Evolutionary conservation across 179 eudicot species (phyloP).

Genomic region (Pouteria campechiana): DNA sequence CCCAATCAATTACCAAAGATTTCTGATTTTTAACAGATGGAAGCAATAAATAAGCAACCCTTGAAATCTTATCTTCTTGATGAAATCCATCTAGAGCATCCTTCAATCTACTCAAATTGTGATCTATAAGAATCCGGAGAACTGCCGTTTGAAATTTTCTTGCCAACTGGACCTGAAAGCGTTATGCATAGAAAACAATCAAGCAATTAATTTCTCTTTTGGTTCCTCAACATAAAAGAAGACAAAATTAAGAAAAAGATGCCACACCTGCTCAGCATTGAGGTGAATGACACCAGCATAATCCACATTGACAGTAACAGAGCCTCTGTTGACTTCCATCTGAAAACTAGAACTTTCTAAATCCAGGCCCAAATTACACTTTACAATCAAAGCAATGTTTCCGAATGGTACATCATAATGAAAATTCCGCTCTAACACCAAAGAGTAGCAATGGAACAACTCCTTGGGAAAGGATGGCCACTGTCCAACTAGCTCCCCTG

Average conservation of each 20-base stretch:
- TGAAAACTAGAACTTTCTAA: conserved; percentile 29
- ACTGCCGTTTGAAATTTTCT: conserved; percentile 51
- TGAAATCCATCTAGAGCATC: conserved; percentile 10
- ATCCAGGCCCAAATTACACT: conserved; percentile 30
- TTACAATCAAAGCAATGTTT: conserved; percentile 38
- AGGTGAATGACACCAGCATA: conserved; percentile 28
- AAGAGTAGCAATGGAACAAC: conserved; percentile 45
- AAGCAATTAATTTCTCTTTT: neutral
- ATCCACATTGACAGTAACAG: conserved; percentile 25
- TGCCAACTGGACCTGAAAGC: conserved; percentile 41
- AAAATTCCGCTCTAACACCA: conserved; percentile 35
- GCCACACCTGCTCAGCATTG: conserved; percentile 38
- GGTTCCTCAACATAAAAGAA: neutral
- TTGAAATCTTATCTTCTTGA: conserved; percentile 6
- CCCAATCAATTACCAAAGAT: conserved; percentile 43
- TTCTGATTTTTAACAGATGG: conserved; percentile 23
- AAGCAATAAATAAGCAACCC: conserved; percentile 57
- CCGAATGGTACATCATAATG: conserved; percentile 32
- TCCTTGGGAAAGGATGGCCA: conserved; percentile 10
- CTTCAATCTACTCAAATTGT: conserved; percentile 22
- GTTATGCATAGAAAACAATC: neutral
- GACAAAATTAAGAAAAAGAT: neutral
- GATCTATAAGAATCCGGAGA: conserved; percentile 46
- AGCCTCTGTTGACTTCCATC: conserved; percentile 52
- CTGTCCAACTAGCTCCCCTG: conserved; percentile 46